Evolutionary conservation across 441 rosid genomes (phyloP), one percentile per base, ranked within the genome.

Genomic region (Pelargonium australe): DNA sequence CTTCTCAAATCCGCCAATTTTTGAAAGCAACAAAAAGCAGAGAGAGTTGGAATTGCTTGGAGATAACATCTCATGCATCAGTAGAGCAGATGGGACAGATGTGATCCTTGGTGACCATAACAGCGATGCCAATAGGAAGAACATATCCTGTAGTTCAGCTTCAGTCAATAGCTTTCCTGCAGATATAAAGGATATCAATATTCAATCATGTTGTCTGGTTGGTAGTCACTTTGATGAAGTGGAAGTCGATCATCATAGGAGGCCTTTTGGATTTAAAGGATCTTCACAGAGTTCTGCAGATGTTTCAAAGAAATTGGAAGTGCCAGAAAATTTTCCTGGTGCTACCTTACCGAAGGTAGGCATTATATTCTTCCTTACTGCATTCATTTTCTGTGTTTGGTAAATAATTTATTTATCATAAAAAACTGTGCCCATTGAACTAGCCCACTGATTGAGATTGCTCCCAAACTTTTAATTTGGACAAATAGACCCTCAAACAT

Each of bases 11-110:
- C 41, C 63, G 17, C 23, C 63, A 2, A 62, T 25, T n/a, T 68
- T 45, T 68, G 64, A 44, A 49, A 67, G 11, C 60, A 72, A 67
- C 5, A 67, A 60, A 63, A 73, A 68, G 53, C 76, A 44, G 25
- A 68, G 71, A 64, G 71, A 65, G 34, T 43, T 57, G 4, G 78
- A 73, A 34, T 68, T 68, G 60, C 65, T 63, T 68, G 77, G 73
- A 14, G 83, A 77, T 73, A 74, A 70, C 41, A 69, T 69, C n/a
- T 76, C 78, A 40, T 80, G 70, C 37, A 61, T 78, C 47, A 74
- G 73, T 69, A 65, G 66, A 28, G 66, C 44, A 7, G 47, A 47
- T 60, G 65, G 72, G 40, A 69, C 71, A 9, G 64, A 69, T 28
- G 10, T 67, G 68, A 68, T 69, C 67, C 67, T 28, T 61, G 64